Conservation (phyloP, 2,329 filamentous ascomycete genomes). For the Scedosporium apiospermum region DNA sequence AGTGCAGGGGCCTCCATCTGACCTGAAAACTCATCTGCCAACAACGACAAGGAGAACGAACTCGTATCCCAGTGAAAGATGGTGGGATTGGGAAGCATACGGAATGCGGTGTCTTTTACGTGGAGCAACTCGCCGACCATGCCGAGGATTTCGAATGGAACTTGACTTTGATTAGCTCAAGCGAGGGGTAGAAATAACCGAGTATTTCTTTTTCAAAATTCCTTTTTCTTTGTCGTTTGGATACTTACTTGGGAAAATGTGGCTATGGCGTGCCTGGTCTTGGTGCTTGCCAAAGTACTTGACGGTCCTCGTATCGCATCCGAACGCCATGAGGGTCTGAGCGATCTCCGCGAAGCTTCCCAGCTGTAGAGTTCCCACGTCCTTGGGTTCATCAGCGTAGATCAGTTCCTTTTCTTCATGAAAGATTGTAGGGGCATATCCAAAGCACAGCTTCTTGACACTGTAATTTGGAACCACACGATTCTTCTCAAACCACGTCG, state of each 20-base stretch:
- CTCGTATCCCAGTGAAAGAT: conserved; percentile 41
- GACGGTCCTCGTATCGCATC: conserved; percentile 43
- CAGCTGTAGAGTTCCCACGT: conserved; percentile 35
- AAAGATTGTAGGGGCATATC: conserved; percentile 44
- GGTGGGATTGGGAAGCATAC: conserved; percentile 48
- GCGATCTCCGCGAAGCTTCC: conserved; percentile 39
- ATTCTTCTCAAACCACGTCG: conserved; percentile 36
- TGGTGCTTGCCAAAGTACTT: conserved; percentile 29
- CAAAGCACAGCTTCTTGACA: conserved; percentile 47
- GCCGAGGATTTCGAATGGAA: conserved; percentile 49
- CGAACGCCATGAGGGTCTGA: conserved; percentile 41
- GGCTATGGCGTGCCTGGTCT: conserved; percentile 24
- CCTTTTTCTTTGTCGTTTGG: neutral
- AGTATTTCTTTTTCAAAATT: too few species aligned
- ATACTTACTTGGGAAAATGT: conserved; percentile 39
- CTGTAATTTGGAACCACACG: conserved; percentile 43
- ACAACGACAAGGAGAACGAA: conserved; percentile 23
- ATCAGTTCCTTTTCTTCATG: conserved; percentile 29
- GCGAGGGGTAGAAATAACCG: too few species aligned
- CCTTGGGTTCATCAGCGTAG: conserved; percentile 29
- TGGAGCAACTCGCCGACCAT: conserved; percentile 45
- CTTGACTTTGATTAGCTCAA: conserved; percentile 19
- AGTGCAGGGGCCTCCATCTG: too few species aligned
- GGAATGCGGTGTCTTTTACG: conserved; percentile 38
- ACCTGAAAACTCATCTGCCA: too few species aligned